Base-by-base conservation (phyloP, 2,329 filamentous ascomycete genomes). In the Colletotrichum eremochloae region DNA sequence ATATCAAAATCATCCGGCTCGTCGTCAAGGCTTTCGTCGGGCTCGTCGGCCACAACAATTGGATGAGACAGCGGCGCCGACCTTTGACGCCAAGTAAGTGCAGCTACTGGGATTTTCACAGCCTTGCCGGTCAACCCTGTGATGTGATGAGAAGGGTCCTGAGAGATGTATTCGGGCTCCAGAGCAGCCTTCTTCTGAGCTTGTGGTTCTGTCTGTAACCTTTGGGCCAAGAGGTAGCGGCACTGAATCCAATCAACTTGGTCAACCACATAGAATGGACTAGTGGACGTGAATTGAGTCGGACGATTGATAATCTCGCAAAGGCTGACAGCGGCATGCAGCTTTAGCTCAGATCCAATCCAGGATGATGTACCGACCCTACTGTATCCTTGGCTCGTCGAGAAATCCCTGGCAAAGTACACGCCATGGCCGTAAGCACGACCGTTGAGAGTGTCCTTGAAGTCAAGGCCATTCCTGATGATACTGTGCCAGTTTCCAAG, bases 401-500 rank as follows among this genome's bases (percentile, higher is more conserved):
- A n/a, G 60, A 90, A 89, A 1, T 90, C 74, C 14, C 83, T 83
- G 52, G 93, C 92, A 79, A 97, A 92, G 78, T 98, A 98, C 2
- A 97, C 92, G 0, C 95, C 95, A 78, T 97, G 71, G 0, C 95
- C 95, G 77, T 75, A 94, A 1, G 91, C 84, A 73, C 95, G 89
- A 0, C 95, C 95, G 79, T 96, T 82, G 0, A 79, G 53, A 0
- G 84, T 81, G 1, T 88, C 80, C 5, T 89, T 88, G 81, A 91
- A 97, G 79, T 97, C 89, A 7, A 98, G 84, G 0, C 95, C 95
- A 72, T 92, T 90, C 42, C 95, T 90, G 74, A 97, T 90, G 76
- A 98, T 97, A 76, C 92, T 93, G 80, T 98, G 95, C 95, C 95
- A 97, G 77, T 97, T 97, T 3, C 80, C 75, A 3, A 97, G 75